These are phyloP conservation scores for Cercospora sesami DNA, from an alignment of 2,329 filamentous ascomycete genomes.

Conservation along the genomic window DNA sequence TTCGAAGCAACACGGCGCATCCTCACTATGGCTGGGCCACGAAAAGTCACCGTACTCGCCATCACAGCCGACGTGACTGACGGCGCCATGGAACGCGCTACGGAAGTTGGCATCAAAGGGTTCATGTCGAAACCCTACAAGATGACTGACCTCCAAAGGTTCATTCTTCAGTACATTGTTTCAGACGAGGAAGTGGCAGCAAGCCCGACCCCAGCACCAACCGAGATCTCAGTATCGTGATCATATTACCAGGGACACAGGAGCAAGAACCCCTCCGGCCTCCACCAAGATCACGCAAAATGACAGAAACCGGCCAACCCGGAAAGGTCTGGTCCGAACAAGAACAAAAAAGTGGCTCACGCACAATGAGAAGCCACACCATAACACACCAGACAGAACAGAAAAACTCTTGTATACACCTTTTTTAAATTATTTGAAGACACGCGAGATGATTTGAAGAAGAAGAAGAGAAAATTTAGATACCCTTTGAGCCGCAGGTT, in stretches of 20 bases:
- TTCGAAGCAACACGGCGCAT: slow-evolving; percentile 68
- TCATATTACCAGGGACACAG: not conserved
- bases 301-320: not conserved
- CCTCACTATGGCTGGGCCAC: slow-evolving; percentile 48
- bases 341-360: not conserved
- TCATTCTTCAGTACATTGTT: slow-evolving; percentile 55
- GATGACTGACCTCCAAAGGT: slow-evolving; percentile 60
- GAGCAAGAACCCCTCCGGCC: too few relatives aligned
- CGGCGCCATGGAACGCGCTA: slow-evolving; percentile 60
- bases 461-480: not conserved
- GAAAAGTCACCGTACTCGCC: slow-evolving; percentile 55
- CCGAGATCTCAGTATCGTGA: not conserved
- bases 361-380: not conserved
- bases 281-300: too few relatives aligned
- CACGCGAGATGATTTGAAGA: not conserved
- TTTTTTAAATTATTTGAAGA: not conserved
- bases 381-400: not conserved
- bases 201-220: not conserved
- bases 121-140: slow-evolving; percentile 70
- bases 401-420: not conserved
- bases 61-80: slow-evolving; percentile 69
- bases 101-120: slow-evolving; percentile 64
- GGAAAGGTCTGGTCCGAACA: not conserved
- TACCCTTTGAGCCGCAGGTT: not conserved
- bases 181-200: not conserved